Conservation (phyloP, 192 early-diverging fungal genomes). For the Entophlyctis helioformis region DNA sequence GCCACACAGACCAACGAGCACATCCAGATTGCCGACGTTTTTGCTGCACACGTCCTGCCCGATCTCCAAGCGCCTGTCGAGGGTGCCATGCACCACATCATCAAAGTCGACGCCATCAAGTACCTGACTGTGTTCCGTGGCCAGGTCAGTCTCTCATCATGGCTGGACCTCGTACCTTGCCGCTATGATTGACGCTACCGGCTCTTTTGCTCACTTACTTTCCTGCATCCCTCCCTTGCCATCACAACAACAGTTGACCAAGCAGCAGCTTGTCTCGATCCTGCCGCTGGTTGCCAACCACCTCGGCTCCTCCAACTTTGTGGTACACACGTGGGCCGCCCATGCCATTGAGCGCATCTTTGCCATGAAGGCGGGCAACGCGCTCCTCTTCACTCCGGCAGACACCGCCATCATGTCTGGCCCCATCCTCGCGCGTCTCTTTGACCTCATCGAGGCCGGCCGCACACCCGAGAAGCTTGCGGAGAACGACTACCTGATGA, state of each 20-base stretch:
- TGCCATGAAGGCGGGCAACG: slow-evolving; percentile 47
- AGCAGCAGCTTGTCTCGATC: slow-evolving; percentile 59
- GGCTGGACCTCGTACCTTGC: too few relatives aligned
- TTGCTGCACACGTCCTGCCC: slow-evolving; percentile 65
- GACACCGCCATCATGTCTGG: too few relatives aligned
- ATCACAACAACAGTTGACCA: too few relatives aligned
- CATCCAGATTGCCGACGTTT: slow-evolving; percentile 76
- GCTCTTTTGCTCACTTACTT: too few relatives aligned
- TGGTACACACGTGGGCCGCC: slow-evolving; percentile 86
- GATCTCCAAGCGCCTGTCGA: slow-evolving; percentile 66
- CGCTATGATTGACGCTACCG: too few relatives aligned
- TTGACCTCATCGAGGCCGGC: slow-evolving; percentile 55
- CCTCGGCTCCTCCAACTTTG: slow-evolving; percentile 66
- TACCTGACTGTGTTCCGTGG: slow-evolving; percentile 88
- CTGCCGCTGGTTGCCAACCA: slow-evolving; percentile 72
- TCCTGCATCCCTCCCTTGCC: too few relatives aligned
- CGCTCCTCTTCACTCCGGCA: not conserved
- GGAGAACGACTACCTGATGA: slow-evolving; percentile 96
- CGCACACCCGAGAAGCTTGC: slow-evolving; percentile 80
- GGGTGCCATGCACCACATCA: slow-evolving; percentile 63
- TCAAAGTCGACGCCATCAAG: slow-evolving; percentile 92
- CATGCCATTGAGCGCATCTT: slow-evolving; percentile 84
- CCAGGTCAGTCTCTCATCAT: slow-evolving; percentile 59
- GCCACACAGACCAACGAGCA: slow-evolving; percentile 73
- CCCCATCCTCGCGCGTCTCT: slow-evolving; percentile 57